phyloP scores from a whole-genome alignment of 78 protist genomes.

The Isochrysis galbana region DNA sequence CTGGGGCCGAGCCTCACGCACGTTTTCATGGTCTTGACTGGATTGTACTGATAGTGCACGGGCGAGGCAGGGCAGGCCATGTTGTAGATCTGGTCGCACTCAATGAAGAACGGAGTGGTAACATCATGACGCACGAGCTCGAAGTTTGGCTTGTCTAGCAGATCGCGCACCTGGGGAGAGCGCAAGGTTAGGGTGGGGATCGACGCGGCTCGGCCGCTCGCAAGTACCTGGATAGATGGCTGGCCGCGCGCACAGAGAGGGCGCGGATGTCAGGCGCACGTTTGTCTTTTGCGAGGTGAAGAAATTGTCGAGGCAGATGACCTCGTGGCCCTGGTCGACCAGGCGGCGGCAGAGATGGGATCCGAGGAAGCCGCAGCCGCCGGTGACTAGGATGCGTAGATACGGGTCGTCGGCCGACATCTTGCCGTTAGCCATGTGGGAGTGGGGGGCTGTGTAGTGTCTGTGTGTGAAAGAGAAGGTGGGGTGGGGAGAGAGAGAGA shows the following conservation, averaged over 20 bases:
- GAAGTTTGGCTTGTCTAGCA: conserved; percentile 62
- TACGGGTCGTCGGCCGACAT: not conserved
- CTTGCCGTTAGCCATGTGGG: not conserved
- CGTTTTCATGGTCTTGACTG: conserved; percentile 80
- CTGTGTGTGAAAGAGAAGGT: no score
- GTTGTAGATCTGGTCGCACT: conserved; percentile 75
- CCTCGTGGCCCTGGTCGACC: conserved; percentile 71
- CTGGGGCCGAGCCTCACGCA: no score
- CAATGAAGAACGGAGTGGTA: conserved; percentile 18
- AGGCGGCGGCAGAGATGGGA: conserved; percentile 69
- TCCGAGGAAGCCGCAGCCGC: conserved; percentile 91
- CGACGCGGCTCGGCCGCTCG: no score
- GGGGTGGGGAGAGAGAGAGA: no score
- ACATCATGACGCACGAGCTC: conserved; percentile 56
- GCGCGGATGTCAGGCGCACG: no score
- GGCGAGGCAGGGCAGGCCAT: conserved; percentile 87
- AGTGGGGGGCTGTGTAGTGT: no score
- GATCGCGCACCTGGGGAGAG: not conserved
- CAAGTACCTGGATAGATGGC: no score
- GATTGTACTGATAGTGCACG: conserved; percentile 71
- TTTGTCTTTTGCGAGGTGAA: not conserved
- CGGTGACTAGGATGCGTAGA: conserved; percentile 53
- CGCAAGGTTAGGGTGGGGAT: not conserved
- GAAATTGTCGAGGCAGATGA: conserved; percentile 32
- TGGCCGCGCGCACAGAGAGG: no score